Base-by-base conservation (phyloP, 805 yeast species). In the Metschnikowia arizonensis region DNA sequence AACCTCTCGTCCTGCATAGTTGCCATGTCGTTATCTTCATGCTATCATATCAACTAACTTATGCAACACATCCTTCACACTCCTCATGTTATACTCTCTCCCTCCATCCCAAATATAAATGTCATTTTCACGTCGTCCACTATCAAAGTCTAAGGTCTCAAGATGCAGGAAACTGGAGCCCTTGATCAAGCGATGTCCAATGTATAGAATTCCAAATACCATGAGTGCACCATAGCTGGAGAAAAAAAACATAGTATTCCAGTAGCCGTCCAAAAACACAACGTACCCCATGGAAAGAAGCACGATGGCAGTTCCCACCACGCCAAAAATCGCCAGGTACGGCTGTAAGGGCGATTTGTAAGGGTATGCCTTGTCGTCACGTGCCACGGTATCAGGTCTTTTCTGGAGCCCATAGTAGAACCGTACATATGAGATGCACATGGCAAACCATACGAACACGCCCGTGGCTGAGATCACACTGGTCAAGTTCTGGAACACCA, bases 71-170 rank as follows among this genome's bases (percentile, higher is more conserved):
- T 68, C 73, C 42, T 65, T 66, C 30, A 64, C 24, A 37, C 58
- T 66, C 29, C 61, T 56, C 21, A 56, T 53, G 49, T 68, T 67
- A 50, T 66, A 70, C 42, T 70, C 74, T 40, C 63, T 59, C 21
- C 85, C 87, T 47, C 87, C 93, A 53, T 83, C 88, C 95, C 95
- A 87, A 18, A 82, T 79, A 50, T 78, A 78, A 40, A 88, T 69
- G 63, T 88, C 96, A 65, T 83, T 79, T 60, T 88, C 96, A 41
- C 93, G 73, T 55, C 96, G 70, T 2, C 96, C 96, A 0, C 88
- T 77, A 61, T 88, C 96, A 59, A 85, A 75, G 61, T 88, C 95
- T 48, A 88, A 60, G 37, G 85, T 83, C 53, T 85, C 90, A 37
- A 86, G 65, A 40, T 86, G 74, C 42, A 81, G 85, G 9, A 83